phyloP scores from a whole-genome alignment of 257 asterid genomes.

The Forsythia suspensa region DNA sequence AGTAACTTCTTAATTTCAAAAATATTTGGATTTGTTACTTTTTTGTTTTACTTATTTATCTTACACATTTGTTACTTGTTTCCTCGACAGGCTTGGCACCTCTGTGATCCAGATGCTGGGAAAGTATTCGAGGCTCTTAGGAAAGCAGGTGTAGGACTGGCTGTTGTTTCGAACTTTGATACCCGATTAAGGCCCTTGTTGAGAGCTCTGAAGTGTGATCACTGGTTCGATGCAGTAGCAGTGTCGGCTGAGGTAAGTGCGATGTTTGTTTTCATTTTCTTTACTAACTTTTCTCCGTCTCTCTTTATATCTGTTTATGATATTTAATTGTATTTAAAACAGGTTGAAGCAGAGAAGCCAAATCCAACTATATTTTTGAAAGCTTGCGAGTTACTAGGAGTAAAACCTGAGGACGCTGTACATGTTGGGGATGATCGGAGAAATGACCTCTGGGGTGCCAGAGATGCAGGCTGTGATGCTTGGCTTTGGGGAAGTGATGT shows the following conservation, averaged over 20 bases:
- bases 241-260: slow-evolving; percentile 92
- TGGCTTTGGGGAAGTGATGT: slow-evolving; percentile 99
- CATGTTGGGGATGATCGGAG: slow-evolving; percentile 99
- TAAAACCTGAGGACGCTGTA: slow-evolving; percentile 88
- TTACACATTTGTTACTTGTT: not conserved
- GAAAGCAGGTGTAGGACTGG: slow-evolving; percentile 78
- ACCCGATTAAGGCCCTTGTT: slow-evolving; percentile 85
- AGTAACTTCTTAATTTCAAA: too few species aligned
- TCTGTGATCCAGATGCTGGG: slow-evolving; percentile 89
- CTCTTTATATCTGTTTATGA: not conserved
- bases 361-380: slow-evolving; percentile 90
- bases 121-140: slow-evolving; percentile 77
- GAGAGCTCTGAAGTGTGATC: slow-evolving; percentile 84
- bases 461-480: slow-evolving; percentile 98
- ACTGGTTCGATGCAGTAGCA: slow-evolving; percentile 98
- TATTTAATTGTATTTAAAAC: slow-evolving; percentile 15
- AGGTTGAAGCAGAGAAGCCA: slow-evolving; percentile 99
- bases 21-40: not conserved
- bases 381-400: slow-evolving; percentile 92
- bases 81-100: slow-evolving; percentile 90
- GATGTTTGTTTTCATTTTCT: not conserved
- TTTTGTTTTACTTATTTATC: too few species aligned
- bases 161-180: slow-evolving; percentile 88
- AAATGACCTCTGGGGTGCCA: slow-evolving; percentile 96
- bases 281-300: not conserved